A percentile compares a stretch with the other conserved stretches of the same genome.
Evolutionary conservation across 2,329 filamentous ascomycete species (phyloP).

Genomic region (Chaetothyriales sp.): DNA sequence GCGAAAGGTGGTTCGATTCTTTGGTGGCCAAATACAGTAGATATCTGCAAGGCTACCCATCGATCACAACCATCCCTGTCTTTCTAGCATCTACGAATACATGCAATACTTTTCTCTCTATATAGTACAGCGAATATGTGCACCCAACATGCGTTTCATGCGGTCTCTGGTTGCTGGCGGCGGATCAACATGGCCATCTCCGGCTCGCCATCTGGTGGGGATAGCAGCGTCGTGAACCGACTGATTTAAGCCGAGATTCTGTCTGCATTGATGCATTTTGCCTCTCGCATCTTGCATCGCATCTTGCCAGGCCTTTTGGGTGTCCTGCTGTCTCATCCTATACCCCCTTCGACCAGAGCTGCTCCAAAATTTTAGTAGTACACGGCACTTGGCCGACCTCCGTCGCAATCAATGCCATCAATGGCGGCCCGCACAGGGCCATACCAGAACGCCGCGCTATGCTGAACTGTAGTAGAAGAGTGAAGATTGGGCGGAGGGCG

Average conservation of each 20-base stretch:
- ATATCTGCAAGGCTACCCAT: not conserved
- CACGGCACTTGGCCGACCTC: not conserved
- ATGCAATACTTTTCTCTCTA: not conserved
- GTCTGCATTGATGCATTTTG: not conserved
- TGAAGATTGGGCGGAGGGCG: not conserved
- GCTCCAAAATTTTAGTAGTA: not conserved
- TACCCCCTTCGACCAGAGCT: not conserved
- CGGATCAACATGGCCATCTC: not conserved
- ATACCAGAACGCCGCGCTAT: slow-evolving; percentile 3
- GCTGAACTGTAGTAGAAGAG: not conserved
- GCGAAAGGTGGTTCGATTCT: too few relatives aligned
- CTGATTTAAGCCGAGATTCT: not conserved
- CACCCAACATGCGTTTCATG: not conserved
- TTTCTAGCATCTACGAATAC: not conserved
- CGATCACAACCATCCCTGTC: not conserved
- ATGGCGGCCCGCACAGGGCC: not conserved
- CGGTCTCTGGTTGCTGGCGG: not conserved
- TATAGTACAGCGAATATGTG: not conserved
- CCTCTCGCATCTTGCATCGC: too few relatives aligned
- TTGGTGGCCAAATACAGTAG: not conserved
- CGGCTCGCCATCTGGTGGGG: not conserved
- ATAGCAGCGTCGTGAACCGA: not conserved
- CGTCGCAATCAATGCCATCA: not conserved
- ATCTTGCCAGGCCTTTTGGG: too few relatives aligned
- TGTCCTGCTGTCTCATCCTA: not conserved